Evolutionary conservation across 2,329 filamentous ascomycete genomes (phyloP), one percentile per base, ranked within the genome.

Genomic region (Aspergillus udagawae): DNA sequence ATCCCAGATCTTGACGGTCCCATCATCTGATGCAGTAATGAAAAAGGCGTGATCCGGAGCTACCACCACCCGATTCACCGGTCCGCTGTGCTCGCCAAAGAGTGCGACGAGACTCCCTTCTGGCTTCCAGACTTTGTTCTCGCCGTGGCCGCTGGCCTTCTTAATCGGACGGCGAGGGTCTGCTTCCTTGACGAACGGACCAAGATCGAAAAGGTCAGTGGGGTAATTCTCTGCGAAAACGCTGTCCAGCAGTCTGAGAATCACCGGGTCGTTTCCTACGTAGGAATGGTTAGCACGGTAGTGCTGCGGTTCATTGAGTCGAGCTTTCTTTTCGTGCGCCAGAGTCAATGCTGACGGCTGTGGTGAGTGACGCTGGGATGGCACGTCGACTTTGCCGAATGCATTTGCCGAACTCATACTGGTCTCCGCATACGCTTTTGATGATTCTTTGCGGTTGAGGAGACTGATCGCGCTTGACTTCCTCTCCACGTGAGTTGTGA

Each of bases 31-130:
- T 6, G 87, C 93, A 0, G 94, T 97, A 56, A 97, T 83, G 73
- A 99, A 99, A 76, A 99, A 99, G 4, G 87, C 79, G 71, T 99
- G 93, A 69, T 99, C 94, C 0, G 93, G 91, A 1, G 94, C 88
- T 7, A 91, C 85, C 2, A 89, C 80, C 10, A 97, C 85, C 9
- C 92, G 86, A 67, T 89, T 96, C 62, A 97, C 85, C 7, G 90
- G 84, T 0, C 86, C 91, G 28, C 82, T 86, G 70, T 99, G 94
- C 71, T 99, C 94, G 1, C 90, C 86, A 68, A 97, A 92, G 1
- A 91, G 91, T 1, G 92, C 91, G 21, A 97, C 88, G 8, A 97
- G 81, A 52, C 86, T 87, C 1, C 94, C 92, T 54, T 87, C 85
- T 0, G 94, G 94, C 62, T 86, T 87, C 94, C 94, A 99, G 2